Percentiles rank a stretch among this genome's conserved stretches.
phyloP scores from a whole-genome alignment of 805 yeast genomes.

The Torulaspora delbrueckii region DNA sequence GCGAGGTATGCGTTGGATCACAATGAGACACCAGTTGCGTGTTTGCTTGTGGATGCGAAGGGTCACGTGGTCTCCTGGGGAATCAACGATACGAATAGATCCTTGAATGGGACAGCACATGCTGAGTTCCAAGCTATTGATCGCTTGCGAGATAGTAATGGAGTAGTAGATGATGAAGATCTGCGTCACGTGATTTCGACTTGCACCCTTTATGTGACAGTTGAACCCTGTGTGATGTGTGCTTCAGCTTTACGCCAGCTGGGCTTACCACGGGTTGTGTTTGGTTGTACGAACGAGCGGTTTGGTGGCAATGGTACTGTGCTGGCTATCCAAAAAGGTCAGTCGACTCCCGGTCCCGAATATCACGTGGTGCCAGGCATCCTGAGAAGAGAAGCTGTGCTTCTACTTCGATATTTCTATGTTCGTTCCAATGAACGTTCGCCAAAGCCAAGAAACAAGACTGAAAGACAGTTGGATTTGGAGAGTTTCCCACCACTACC shows the following conservation, averaged over 20 bases:
- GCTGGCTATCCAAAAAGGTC: constrained; percentile 50
- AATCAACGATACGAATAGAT: constrained; percentile 78
- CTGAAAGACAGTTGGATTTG: constrained; percentile 54
- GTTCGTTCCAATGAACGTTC: constrained; percentile 80
- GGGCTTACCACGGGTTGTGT: constrained; percentile 65
- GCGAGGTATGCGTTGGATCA: constrained; percentile 60
- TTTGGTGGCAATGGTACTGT: constrained; percentile 97
- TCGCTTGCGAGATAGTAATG: constrained; percentile 36
- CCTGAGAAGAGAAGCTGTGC: constrained; percentile 73
- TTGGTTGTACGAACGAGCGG: constrained; percentile 91
- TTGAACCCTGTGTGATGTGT: constrained; percentile 98
- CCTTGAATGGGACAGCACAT: constrained; percentile 83
- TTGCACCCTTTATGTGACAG: constrained; percentile 80
- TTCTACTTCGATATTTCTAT: constrained; percentile 76
- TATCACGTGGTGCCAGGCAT: constrained; percentile 74
- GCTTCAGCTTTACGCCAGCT: constrained; percentile 85
- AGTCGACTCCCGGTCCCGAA: constrained; percentile 22
- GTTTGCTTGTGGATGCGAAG: constrained; percentile 52
- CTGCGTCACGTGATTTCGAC: constrained; percentile 41
- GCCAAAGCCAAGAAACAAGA: constrained; percentile 73
- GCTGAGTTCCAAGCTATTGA: constrained; percentile 87
- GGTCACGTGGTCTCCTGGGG: constrained; percentile 63
- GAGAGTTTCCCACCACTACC: constrained; percentile 56
- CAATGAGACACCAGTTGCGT: constrained; percentile 85
- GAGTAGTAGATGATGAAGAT: too few species aligned